phyloP scores from a whole-genome alignment of 2,329 filamentous ascomycete genomes.

The Parastagonospora nodorum region DNA sequence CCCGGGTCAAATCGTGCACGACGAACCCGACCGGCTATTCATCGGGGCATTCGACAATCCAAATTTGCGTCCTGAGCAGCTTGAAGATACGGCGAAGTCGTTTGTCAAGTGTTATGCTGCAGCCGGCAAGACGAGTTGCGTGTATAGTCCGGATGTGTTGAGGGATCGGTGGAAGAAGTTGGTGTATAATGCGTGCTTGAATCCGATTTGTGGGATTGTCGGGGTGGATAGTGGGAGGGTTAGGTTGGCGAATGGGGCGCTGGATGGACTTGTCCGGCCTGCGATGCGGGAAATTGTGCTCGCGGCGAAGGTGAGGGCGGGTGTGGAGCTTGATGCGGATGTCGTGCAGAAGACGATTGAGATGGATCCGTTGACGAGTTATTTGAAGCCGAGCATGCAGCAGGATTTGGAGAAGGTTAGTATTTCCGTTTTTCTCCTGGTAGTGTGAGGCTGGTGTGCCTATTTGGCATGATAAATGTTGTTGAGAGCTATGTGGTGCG shows the following conservation, averaged over 20 bases:
- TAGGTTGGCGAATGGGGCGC: conserved; percentile 50
- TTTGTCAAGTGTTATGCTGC: conserved; percentile 58
- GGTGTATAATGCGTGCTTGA: conserved; percentile 58
- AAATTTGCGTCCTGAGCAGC: conserved; percentile 24
- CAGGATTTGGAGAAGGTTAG: conserved; percentile 57
- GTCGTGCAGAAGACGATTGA: conserved; percentile 54
- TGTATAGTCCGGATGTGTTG: conserved; percentile 51
- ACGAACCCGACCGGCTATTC: conserved; percentile 56
- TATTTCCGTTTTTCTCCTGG: neutral
- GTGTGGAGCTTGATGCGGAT: conserved; percentile 51
- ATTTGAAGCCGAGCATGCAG: conserved; percentile 60
- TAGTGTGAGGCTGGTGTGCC: neutral
- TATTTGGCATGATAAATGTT: neutral
- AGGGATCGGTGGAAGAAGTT: conserved; percentile 58
- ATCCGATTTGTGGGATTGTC: conserved; percentile 59
- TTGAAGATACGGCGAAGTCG: conserved; percentile 41
- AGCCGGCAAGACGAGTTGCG: conserved; percentile 51
- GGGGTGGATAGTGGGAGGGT: conserved; percentile 59
- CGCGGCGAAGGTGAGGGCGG: conserved; percentile 51
- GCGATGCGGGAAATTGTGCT: conserved; percentile 59
- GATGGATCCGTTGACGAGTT: conserved; percentile 56
- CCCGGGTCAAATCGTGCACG: conserved; percentile 58
- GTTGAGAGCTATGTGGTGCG: neutral
- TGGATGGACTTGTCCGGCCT: conserved; percentile 57
- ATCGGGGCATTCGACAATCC: conserved; percentile 58